Evolutionary conservation across 305 asterid genomes (phyloP).

Genomic region (Fraxinus sp.): DNA sequence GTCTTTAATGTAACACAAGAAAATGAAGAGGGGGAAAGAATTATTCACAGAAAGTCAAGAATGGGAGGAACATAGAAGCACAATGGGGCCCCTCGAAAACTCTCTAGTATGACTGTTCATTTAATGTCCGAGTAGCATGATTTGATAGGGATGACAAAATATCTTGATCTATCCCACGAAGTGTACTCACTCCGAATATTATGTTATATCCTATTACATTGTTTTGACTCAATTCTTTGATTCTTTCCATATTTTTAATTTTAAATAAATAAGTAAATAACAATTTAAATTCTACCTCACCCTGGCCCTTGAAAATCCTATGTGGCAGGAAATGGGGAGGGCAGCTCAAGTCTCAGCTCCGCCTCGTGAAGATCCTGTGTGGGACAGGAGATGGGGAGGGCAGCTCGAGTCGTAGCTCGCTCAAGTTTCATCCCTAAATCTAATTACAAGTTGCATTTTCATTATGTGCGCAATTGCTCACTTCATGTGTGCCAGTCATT

Average conservation of each 20-base stretch:
- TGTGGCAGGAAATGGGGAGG: too few relatives aligned
- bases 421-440: background rate
- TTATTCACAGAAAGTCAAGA: background rate
- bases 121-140: background rate
- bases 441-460: background rate
- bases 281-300: background rate
- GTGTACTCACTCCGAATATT: background rate
- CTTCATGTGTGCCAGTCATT: conserved; percentile 56
- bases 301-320: background rate
- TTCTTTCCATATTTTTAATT: background rate
- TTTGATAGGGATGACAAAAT: background rate
- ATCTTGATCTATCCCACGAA: background rate
- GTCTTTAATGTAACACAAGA: background rate
- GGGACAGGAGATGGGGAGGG: background rate
- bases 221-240: background rate
- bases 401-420: background rate
- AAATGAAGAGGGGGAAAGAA: background rate
- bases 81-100: background rate
- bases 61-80: background rate
- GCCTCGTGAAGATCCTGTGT: background rate
- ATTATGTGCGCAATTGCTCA: conserved; percentile 49
- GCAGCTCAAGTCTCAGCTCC: too few relatives aligned
- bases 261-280: background rate
- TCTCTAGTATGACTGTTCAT: background rate
- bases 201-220: background rate